These are phyloP conservation scores for Ampelomyces quisqualis DNA, from an alignment of 2,329 filamentous ascomycete species.

Conservation along the genomic window DNA sequence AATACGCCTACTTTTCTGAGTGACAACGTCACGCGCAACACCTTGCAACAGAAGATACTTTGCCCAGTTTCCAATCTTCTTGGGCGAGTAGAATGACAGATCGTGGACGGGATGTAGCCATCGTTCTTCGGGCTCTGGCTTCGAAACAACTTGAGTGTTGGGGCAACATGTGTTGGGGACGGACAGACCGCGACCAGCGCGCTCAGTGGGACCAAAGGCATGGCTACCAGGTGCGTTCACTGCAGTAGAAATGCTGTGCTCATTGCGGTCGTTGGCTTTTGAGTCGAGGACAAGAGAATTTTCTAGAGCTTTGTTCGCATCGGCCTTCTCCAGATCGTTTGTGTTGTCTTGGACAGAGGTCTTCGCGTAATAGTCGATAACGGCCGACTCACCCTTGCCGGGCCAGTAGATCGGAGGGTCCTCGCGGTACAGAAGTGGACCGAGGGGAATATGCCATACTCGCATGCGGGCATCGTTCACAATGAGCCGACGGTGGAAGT, in stretches of 20 bases:
- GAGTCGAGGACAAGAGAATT: neutral
- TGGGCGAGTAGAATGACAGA: slow-evolving; percentile 21
- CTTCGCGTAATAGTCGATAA: slow-evolving; percentile 40
- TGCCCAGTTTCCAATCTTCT: slow-evolving; percentile 35
- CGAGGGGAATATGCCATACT: slow-evolving; percentile 22
- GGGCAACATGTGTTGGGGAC: slow-evolving; percentile 1
- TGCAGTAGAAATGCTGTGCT: slow-evolving; percentile 2
- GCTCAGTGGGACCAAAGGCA: neutral
- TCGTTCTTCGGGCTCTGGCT: slow-evolving; percentile 21
- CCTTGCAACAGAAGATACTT: slow-evolving; percentile 48
- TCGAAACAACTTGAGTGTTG: slow-evolving; percentile 1
- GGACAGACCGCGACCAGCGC: slow-evolving; percentile 2
- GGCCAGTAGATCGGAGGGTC: slow-evolving; percentile 40
- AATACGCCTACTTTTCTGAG: slow-evolving; percentile 33
- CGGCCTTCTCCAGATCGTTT: slow-evolving; percentile 6
- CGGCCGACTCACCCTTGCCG: slow-evolving; percentile 28
- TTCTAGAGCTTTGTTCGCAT: neutral
- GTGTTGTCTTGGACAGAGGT: neutral
- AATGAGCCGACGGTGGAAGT: slow-evolving; percentile 14
- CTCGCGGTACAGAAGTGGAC: slow-evolving; percentile 42
- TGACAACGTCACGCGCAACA: slow-evolving; percentile 42
- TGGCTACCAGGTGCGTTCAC: neutral
- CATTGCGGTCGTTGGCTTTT: neutral
- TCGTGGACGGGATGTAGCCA: slow-evolving; percentile 35
- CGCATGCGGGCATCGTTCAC: slow-evolving; percentile 15